phyloP scores from a whole-genome alignment of 2,329 filamentous ascomycete genomes.

The Fusarium udum region DNA sequence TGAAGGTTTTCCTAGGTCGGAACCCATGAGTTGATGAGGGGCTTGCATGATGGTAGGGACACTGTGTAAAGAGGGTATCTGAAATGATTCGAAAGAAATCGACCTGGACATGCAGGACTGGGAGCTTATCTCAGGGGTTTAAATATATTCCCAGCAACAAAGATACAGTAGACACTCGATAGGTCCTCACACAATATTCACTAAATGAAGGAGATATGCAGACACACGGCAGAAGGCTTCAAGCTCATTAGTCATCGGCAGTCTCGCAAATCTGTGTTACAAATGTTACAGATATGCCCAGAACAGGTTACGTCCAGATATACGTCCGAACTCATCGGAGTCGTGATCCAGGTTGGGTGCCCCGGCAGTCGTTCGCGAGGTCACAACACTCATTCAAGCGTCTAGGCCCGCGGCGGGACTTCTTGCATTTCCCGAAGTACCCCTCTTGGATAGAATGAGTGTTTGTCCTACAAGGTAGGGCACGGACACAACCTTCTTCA shows the following conservation, averaged over 20 bases:
- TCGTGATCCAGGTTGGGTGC: background rate
- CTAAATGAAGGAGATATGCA: background rate
- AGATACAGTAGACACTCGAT: background rate
- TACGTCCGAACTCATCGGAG: background rate
- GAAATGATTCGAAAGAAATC: background rate
- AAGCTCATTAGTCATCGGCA: background rate
- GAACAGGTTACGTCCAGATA: background rate
- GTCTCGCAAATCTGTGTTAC: background rate
- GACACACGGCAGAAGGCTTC: background rate
- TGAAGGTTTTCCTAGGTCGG: background rate
- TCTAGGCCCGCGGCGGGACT: background rate
- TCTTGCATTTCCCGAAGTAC: background rate
- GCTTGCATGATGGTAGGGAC: background rate
- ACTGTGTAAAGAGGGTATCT: background rate
- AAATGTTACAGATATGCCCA: background rate
- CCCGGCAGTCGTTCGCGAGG: background rate
- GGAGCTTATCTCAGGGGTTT: background rate
- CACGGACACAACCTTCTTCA: background rate
- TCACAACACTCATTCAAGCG: background rate
- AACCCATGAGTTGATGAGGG: background rate
- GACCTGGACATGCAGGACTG: background rate
- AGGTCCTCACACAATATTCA: accelerated
- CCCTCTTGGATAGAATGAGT: background rate
- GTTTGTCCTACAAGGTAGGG: background rate
- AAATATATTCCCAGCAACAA: background rate